Evolutionary conservation across 2,329 filamentous ascomycete genomes (phyloP), one percentile per base, ranked within the genome.

Genomic region (Orbilia ellipsospora): DNA sequence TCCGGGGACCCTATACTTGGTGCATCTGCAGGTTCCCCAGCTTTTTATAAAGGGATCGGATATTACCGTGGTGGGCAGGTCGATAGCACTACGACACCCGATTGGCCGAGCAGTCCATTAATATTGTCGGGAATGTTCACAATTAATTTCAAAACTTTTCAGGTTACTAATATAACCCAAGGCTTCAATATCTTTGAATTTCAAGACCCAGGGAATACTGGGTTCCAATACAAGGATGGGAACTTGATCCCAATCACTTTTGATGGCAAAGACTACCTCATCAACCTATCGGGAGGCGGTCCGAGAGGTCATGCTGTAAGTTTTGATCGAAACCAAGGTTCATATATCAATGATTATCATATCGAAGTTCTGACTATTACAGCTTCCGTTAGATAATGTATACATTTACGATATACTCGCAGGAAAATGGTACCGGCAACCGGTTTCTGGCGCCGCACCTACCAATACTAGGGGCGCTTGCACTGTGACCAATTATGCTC

Each of bases 21-120:
- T 8, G 69, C 69, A 12, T 48, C 54, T 10, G 12, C n/a, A 18
- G 69, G 69, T 2, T 56, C 69, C 7, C 54, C 69, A 12, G 28
- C 69, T 0, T 66, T 55, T 18, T 50, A 73, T 13, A 73, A 67
- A 40, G 69, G 55, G 3, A 15, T 57, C 31, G 69, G 69, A 28
- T 73, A 73, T 23, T 73, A 73, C 44, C 61, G 69, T 13, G 69
- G 69, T 15, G 69, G 69, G 1, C 69, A 73, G 16, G 20, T 73
- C 10, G 69, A 73, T 16, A 56, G 51, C 23, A 31, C 23, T 1
- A 73, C 69, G 16, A 57, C 26, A 5, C 69, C 61, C 4, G 26
- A 51, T 28, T 73, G 69, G 69, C 45, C 55, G 26, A 23, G 6
- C 3, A 45, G 23, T 7, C 26, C n/a, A n/a, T 31, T 62, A 3